A percentile compares a stretch with the other conserved stretches of the same genome.
These are phyloP conservation scores for Arabidopsis hybrid DNA, from an alignment of 441 rosid species.

Conservation along the genomic window DNA sequence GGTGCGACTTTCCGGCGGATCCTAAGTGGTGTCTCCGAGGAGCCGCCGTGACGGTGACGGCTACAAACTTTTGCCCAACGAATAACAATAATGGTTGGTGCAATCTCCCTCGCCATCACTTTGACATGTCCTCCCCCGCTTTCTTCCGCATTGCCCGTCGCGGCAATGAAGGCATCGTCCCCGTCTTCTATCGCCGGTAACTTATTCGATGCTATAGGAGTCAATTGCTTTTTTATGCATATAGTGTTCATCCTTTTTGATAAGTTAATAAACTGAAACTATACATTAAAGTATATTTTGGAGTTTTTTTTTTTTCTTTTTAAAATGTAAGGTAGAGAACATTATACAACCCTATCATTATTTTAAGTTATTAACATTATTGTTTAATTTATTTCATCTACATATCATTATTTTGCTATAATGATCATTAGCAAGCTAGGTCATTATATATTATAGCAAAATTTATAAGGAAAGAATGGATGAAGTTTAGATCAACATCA, in stretches of 20 bases:
- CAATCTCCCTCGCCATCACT: conserved; percentile 79
- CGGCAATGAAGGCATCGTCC: conserved; percentile 84
- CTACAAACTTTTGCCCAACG: conserved; percentile 86
- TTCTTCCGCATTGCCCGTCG: conserved; percentile 71
- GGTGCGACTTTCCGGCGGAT: conserved; percentile 63
- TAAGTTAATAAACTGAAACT: not conserved
- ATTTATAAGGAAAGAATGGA: no score
- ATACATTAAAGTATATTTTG: no score
- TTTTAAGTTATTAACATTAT: no score
- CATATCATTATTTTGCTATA: no score
- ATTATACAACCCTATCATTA: no score
- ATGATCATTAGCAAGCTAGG: no score
- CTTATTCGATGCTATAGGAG: not conserved
- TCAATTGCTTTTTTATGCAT: not conserved
- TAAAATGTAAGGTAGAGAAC: not conserved
- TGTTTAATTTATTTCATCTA: no score
- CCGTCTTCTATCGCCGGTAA: conserved; percentile 69
- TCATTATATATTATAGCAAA: no score
- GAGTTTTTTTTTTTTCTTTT: not conserved
- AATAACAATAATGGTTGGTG: conserved; percentile 90
- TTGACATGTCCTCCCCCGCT: conserved; percentile 80
- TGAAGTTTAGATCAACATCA: no score
- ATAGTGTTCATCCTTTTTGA: not conserved
- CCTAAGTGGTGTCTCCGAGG: conserved; percentile 82
- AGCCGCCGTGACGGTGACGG: conserved; percentile 62